Evolutionary conservation across 306 rosid genomes (phyloP).

Genomic region (Cucurbita pepo): DNA sequence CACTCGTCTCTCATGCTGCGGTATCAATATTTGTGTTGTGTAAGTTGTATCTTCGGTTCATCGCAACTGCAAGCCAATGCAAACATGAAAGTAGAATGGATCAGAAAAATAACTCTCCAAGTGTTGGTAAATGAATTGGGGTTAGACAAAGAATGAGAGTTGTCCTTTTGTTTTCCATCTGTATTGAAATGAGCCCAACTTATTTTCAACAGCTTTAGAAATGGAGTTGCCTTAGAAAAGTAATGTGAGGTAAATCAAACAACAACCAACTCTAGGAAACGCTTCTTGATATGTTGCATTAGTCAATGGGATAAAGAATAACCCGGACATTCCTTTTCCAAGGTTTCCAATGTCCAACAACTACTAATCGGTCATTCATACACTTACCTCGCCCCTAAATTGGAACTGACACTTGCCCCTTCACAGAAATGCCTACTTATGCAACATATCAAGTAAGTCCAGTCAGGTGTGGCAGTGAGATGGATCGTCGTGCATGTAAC

Average conservation of each 20-base stretch:
- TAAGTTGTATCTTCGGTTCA: neutral
- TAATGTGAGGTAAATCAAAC: neutral
- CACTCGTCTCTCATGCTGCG: neutral
- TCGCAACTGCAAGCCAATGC: neutral
- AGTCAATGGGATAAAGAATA: neutral
- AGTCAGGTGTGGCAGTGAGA: neutral
- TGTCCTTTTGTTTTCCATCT: neutral
- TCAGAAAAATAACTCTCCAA: neutral
- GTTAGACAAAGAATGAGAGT: neutral
- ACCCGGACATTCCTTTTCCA: neutral
- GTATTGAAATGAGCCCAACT: neutral
- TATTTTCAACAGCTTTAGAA: neutral
- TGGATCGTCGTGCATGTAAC: neutral
- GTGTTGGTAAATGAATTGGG: neutral
- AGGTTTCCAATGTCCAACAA: neutral
- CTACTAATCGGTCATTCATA: neutral
- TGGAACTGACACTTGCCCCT: neutral
- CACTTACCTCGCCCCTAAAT: neutral
- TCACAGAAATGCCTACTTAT: neutral
- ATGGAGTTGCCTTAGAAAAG: neutral
- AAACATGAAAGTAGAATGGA: neutral
- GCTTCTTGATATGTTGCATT: neutral
- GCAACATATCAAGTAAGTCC: neutral
- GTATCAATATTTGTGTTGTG: neutral
- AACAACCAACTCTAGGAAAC: neutral